Evolutionary conservation across 495 filamentous ascomycete genomes (phyloP), one percentile per base, ranked within the genome.

Genomic region (Tetracladium marchalianum): DNA sequence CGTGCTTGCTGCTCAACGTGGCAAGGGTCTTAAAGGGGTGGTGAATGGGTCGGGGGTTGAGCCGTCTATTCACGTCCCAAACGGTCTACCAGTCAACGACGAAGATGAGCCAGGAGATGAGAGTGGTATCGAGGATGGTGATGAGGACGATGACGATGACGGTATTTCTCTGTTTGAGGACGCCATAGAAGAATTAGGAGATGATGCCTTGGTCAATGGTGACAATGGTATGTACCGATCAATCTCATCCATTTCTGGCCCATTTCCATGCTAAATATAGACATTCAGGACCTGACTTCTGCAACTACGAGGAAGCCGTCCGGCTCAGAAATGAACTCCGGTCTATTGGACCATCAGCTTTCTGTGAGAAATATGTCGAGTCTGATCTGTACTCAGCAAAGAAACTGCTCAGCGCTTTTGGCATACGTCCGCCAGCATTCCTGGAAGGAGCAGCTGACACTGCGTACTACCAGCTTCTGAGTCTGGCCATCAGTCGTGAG

Each of bases 331-430:
- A 82, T 41, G 74, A 81, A 15, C 67, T 96, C 13, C 81, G 85
- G 53, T 71, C 77, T 19, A 65, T 90, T 49, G 90, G 90, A 4
- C 82, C 82, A 38, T 76, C 80, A 39, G 71, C 78, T 12, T 95
- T 96, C 62, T 72, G 87, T 45, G 68, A 77, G 48, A 72, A 80
- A 47, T 89, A 84, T 10, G 72, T 96, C 45, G 76, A 78, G 33
- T 69, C 73, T 18, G 77, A 78, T 11, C 66, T 67, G 19, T 76
- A 90, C 49, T 78, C 83, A 1, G 86, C 83, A 17, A 85, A 83
- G 66, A 92, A 87, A 63, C 69, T 98, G 16, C 79, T 89, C 51
- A 92, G 87, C 5, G 92, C 90, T n/a, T 98, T 98, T 66, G 84
- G 85, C 40, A 80, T 95, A 49, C 62, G 74, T 27, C 82, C 84